Conservation (phyloP, 768 basidiomycete species). For the Russula sp. region DNA sequence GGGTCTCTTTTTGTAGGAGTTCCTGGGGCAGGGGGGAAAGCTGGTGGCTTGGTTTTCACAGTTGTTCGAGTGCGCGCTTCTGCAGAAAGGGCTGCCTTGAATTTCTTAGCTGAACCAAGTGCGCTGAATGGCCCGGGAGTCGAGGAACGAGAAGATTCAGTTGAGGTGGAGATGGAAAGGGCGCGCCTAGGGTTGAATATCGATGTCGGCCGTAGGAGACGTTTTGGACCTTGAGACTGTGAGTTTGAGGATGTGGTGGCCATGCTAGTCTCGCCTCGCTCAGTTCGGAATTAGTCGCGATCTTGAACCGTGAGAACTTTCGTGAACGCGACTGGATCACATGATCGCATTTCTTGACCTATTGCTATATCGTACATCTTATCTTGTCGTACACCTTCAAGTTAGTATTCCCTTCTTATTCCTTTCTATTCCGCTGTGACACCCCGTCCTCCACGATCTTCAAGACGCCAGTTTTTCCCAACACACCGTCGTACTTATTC, state of each 20-base stretch:
- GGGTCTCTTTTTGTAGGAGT: conserved; percentile 30
- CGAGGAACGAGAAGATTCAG: conserved; percentile 18
- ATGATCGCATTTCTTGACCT: conserved; percentile 11
- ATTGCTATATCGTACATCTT: no score
- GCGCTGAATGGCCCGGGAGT: conserved; percentile 24
- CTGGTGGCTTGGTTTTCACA: conserved; percentile 28
- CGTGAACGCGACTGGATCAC: conserved; percentile 16
- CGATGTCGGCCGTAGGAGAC: conserved; percentile 21
- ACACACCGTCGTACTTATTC: conserved; percentile 18
- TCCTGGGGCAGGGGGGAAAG: conserved; percentile 19
- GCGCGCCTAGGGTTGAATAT: conserved; percentile 24
- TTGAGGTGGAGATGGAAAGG: conserved; percentile 17
- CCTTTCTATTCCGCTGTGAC: conserved; percentile 8
- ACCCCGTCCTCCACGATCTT: conserved; percentile 18
- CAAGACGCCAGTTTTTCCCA: background rate
- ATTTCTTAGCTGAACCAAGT: conserved; percentile 29
- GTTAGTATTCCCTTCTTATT: no score
- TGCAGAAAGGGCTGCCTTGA: conserved; percentile 26
- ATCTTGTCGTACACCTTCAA: background rate
- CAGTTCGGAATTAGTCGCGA: background rate
- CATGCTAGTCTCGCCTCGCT: conserved; percentile 1
- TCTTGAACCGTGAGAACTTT: conserved; percentile 22
- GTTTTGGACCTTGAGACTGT: conserved; percentile 3
- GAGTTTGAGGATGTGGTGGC: conserved; percentile 8
- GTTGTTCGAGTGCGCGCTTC: conserved; percentile 30